Percentiles rank a stretch among this genome's conserved stretches.
Conservation (phyloP, 257 asterid species). For the Echites panduratus region DNA sequence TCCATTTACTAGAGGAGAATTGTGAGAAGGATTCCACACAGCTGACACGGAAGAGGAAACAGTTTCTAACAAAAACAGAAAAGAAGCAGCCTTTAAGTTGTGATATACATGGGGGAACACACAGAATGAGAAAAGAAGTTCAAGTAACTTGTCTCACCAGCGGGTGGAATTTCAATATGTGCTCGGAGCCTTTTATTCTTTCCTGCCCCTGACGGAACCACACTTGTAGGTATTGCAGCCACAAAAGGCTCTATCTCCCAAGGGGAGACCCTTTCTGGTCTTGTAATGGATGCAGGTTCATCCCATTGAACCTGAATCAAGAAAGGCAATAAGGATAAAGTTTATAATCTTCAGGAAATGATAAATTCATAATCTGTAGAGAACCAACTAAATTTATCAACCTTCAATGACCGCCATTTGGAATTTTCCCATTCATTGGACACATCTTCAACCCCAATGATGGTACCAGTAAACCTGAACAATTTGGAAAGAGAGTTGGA, state of each 20-base stretch:
- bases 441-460: slow-evolving; percentile 62
- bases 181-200: slow-evolving; percentile 24
- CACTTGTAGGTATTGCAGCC: slow-evolving; percentile 21
- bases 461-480: slow-evolving; percentile 70
- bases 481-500: neutral
- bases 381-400: slow-evolving; percentile 5
- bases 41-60: slow-evolving; percentile 39
- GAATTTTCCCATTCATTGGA: slow-evolving; percentile 66
- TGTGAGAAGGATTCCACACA: slow-evolving; percentile 42
- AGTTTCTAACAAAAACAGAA: slow-evolving; percentile 27
- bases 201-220: slow-evolving; percentile 16
- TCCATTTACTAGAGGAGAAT: slow-evolving; percentile 28
- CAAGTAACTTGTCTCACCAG: slow-evolving; percentile 15
- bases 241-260: slow-evolving; percentile 57
- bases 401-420: slow-evolving; percentile 88
- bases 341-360: neutral
- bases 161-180: slow-evolving; percentile 12
- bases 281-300: slow-evolving; percentile 36
- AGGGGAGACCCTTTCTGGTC: slow-evolving; percentile 54
- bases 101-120: slow-evolving; percentile 3
- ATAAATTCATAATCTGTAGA: neutral
- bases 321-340: neutral
- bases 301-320: slow-evolving; percentile 51
- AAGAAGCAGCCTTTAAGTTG: slow-evolving; percentile 10
- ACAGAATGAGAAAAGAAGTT: neutral